These are phyloP conservation scores for Capillidium heterosporum DNA, from an alignment of 371 early-diverging fungal genomes.

Conservation along the genomic window DNA sequence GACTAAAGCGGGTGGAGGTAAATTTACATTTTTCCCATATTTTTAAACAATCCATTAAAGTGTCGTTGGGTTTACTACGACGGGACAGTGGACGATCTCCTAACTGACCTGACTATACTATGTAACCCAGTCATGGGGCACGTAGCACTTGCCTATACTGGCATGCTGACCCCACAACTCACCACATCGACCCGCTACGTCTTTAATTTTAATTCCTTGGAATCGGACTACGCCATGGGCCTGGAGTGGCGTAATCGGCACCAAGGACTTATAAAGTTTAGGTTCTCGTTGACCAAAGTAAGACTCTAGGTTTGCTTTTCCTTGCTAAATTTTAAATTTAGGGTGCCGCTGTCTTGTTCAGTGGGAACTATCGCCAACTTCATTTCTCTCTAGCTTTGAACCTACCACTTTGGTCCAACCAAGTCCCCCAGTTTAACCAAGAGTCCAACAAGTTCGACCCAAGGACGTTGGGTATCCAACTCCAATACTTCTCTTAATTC, in stretches of 20 bases:
- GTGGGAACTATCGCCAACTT: conserved; percentile 1
- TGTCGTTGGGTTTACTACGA: conserved; percentile 52
- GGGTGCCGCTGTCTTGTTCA: not conserved
- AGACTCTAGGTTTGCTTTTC: not conserved
- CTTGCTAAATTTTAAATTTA: not conserved
- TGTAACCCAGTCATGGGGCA: conserved; percentile 81
- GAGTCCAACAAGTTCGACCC: too few relatives aligned
- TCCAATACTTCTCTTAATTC: conserved; percentile 3
- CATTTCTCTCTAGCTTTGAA: not conserved
- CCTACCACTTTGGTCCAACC: not conserved
- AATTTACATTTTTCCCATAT: conserved; percentile 9
- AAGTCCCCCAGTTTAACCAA: not conserved
- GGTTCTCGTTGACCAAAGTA: conserved; percentile 25
- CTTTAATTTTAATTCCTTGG: conserved; percentile 72
- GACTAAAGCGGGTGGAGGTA: conserved; percentile 77
- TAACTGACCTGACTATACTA: conserved; percentile 33
- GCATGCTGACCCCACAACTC: conserved; percentile 43
- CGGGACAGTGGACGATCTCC: conserved; percentile 34
- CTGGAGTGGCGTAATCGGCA: conserved; percentile 46
- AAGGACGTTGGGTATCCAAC: not conserved
- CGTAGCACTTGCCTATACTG: conserved; percentile 57
- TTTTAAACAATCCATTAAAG: conserved; percentile 5
- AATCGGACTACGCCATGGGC: conserved; percentile 67
- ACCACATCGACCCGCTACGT: conserved; percentile 65
- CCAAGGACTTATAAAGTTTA: conserved; percentile 36